phyloP scores from a whole-genome alignment of 257 asterid genomes.

The Leptodermis oblonga region DNA sequence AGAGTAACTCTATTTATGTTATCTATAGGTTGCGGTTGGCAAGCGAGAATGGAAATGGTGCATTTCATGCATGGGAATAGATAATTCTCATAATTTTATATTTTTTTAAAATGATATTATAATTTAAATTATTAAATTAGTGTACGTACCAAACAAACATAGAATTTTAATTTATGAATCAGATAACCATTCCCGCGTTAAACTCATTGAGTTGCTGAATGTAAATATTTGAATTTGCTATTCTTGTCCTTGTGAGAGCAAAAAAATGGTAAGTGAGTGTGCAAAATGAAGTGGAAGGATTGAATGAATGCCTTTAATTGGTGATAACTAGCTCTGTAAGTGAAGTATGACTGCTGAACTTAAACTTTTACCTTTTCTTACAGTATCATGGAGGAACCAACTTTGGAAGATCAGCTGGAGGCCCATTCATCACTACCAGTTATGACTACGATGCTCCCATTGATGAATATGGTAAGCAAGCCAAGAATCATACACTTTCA shows the following conservation, averaged over 20 bases:
- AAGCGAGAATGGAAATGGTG: too few relatives aligned
- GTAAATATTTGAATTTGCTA: not conserved
- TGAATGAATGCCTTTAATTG: not conserved
- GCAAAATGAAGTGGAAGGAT: not conserved
- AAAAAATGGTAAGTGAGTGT: not conserved
- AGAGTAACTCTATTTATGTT: not conserved
- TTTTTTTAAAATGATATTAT: too few relatives aligned
- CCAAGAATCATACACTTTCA: not conserved
- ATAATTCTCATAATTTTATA: too few relatives aligned
- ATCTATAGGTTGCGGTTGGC: too few relatives aligned
- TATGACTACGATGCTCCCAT: conserved; percentile 98
- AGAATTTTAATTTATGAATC: too few relatives aligned
- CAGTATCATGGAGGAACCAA: conserved; percentile 99
- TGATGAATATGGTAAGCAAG: conserved; percentile 80
- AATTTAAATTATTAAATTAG: too few relatives aligned
- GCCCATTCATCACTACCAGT: conserved; percentile 93
- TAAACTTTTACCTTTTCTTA: not conserved
- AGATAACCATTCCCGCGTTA: not conserved
- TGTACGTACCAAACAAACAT: too few relatives aligned
- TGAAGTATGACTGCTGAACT: not conserved
- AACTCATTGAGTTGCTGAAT: not conserved
- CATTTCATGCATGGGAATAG: too few relatives aligned
- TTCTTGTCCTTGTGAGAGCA: not conserved
- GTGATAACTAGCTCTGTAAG: not conserved
- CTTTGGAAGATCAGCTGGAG: conserved; percentile 96